Evolutionary conservation across 2,329 filamentous ascomycete genomes (phyloP).

Genomic region (Sporothrix sp.): DNA sequence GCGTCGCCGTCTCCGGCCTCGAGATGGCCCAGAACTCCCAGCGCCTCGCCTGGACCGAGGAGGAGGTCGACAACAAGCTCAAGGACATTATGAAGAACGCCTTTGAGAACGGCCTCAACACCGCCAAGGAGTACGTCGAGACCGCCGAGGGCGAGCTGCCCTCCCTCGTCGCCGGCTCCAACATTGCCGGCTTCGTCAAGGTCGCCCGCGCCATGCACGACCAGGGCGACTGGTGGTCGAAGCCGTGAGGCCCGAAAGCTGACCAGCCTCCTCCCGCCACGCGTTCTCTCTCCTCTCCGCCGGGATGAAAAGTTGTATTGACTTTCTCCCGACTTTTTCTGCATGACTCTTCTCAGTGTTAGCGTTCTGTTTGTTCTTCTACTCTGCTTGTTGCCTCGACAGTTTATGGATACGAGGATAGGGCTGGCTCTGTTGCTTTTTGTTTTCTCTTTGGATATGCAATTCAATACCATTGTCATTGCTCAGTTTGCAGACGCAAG

Average conservation of each 20-base stretch:
- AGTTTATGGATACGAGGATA: too few relatives aligned
- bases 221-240: conserved; percentile 84
- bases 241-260: conserved; percentile 17
- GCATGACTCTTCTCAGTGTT: neutral
- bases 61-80: conserved; percentile 86
- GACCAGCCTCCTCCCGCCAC: too few relatives aligned
- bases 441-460: too few relatives aligned
- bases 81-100: conserved; percentile 91
- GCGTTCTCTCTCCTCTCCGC: neutral
- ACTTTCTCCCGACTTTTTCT: neutral
- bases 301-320: neutral
- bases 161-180: conserved; percentile 82
- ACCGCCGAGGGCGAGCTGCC: conserved; percentile 74
- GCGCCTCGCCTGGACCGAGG: conserved; percentile 72
- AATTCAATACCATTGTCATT: too few relatives aligned
- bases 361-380: neutral
- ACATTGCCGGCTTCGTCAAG: conserved; percentile 97
- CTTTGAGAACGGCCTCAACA: conserved; percentile 81
- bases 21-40: conserved; percentile 98
- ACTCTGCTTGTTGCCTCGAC: too few relatives aligned
- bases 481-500: too few relatives aligned
- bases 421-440: too few relatives aligned
- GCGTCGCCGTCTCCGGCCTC: conserved; percentile 91
- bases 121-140: conserved; percentile 79
- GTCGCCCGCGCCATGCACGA: conserved; percentile 89